Percentiles rank a stretch among this genome's conserved stretches.
phyloP scores from a whole-genome alignment of 2,329 filamentous ascomycete species.

The Fusarium sp. region DNA sequence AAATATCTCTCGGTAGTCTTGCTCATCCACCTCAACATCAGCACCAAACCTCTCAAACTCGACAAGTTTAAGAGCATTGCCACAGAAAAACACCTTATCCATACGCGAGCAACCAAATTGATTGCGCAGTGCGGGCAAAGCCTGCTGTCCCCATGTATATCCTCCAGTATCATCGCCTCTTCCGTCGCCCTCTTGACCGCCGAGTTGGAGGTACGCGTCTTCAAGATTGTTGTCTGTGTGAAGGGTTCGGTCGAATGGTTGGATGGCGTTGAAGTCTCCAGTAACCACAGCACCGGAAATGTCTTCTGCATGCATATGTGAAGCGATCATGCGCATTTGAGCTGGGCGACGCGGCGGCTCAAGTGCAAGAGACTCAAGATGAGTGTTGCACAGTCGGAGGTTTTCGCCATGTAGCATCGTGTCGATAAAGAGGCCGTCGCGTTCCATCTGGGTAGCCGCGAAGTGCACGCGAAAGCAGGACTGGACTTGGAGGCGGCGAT shows the following conservation, averaged over 20 bases:
- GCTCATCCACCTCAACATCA: constrained; percentile 52
- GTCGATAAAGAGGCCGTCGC: constrained; percentile 70
- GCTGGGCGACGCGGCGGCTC: constrained; percentile 62
- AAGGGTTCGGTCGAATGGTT: constrained; percentile 64
- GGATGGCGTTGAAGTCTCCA: constrained; percentile 71
- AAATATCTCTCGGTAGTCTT: constrained; percentile 5
- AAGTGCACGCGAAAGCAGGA: constrained; percentile 66
- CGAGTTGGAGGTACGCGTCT: constrained; percentile 66
- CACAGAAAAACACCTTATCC: constrained; percentile 66
- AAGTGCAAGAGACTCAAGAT: constrained; percentile 67
- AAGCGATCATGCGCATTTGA: constrained; percentile 61
- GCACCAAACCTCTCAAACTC: constrained; percentile 62
- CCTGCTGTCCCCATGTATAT: constrained; percentile 71
- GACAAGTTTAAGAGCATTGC: constrained; percentile 45
- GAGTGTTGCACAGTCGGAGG: constrained; percentile 67
- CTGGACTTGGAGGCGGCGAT: constrained; percentile 59
- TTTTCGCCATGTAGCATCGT: constrained; percentile 16
- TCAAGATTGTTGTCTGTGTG: constrained; percentile 62
- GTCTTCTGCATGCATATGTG: constrained; percentile 56
- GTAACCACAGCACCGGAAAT: constrained; percentile 61
- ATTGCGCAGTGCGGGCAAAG: constrained; percentile 54
- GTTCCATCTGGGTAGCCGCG: constrained; percentile 61
- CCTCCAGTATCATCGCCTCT: constrained; percentile 52
- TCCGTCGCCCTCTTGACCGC: constrained; percentile 63
- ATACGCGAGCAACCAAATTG: constrained; percentile 65